Evolutionary conservation across 345 rosid genomes (phyloP).

Genomic region (Xanthoceras sorbifolium): DNA sequence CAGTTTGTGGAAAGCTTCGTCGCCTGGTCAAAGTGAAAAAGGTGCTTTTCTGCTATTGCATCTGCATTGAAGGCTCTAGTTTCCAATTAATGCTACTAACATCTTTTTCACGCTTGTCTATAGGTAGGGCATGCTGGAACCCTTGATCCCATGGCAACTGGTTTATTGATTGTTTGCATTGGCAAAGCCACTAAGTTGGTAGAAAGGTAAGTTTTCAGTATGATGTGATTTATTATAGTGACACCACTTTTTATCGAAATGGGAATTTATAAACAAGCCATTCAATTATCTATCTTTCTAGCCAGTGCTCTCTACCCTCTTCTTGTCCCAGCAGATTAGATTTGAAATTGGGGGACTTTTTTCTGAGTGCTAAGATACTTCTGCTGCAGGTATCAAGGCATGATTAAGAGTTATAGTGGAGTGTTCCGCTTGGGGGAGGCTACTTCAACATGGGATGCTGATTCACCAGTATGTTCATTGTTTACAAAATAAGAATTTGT

Average conservation of each 20-base stretch:
- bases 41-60: slow-evolving; percentile 42
- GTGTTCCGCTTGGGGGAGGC: slow-evolving; percentile 97
- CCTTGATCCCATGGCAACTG: slow-evolving; percentile 99
- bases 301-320: not conserved
- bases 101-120: slow-evolving; percentile 1
- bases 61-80: slow-evolving; percentile 2
- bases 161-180: slow-evolving; percentile 83
- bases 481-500: not conserved
- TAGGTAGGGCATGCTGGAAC: slow-evolving; percentile 99
- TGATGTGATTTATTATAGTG: slow-evolving; percentile 8
- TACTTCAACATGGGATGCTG: slow-evolving; percentile 96
- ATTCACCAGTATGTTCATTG: slow-evolving; percentile 70
- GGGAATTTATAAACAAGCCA: slow-evolving; percentile 1
- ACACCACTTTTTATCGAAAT: slow-evolving; percentile 5
- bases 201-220: slow-evolving; percentile 55
- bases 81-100: not conserved
- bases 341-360: not conserved
- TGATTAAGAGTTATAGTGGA: slow-evolving; percentile 91
- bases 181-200: slow-evolving; percentile 94
- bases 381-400: slow-evolving; percentile 77
- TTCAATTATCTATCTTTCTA: slow-evolving; percentile 5
- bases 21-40: slow-evolving; percentile 85
- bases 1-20: slow-evolving; percentile 96
- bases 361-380: slow-evolving; percentile 15
- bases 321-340: not conserved